Conservation (phyloP, 257 asterid genomes). For the Solanum virginianum region DNA sequence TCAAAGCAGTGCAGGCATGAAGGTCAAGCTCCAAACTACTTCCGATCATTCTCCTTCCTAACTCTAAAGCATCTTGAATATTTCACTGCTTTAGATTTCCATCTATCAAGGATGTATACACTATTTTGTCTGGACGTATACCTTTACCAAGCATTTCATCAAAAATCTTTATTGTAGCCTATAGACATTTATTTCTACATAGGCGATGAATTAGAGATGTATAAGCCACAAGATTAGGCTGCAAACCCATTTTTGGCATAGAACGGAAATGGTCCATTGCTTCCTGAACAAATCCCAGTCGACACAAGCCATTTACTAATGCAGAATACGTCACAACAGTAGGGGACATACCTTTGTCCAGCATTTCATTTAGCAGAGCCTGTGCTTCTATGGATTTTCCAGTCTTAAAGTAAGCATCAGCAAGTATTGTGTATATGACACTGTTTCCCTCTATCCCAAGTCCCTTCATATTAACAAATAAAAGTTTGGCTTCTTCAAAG, state of each 20-base stretch:
- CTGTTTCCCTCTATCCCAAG: too few species aligned
- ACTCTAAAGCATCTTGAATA: conserved; percentile 52
- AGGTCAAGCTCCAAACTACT: conserved; percentile 63
- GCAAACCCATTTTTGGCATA: conserved; percentile 41
- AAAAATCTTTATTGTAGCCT: conserved; percentile 53
- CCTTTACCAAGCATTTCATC: conserved; percentile 56
- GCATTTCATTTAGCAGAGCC: too few species aligned
- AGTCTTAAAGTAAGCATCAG: too few species aligned
- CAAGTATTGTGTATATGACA: too few species aligned
- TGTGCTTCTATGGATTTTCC: too few species aligned
- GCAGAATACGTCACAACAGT: conserved; percentile 52
- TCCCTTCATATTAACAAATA: too few species aligned
- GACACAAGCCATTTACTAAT: conserved; percentile 63
- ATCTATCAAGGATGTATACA: conserved; percentile 56
- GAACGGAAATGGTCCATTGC: conserved; percentile 41
- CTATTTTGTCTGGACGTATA: conserved; percentile 51
- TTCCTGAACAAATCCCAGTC: conserved; percentile 52
- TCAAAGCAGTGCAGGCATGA: conserved; percentile 63
- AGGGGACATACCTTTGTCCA: conserved; percentile 42
- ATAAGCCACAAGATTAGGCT: conserved; percentile 58
- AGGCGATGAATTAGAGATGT: conserved; percentile 70
- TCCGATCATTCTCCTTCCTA: conserved; percentile 47
- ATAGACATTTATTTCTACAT: conserved; percentile 39
- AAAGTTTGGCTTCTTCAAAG: too few species aligned
- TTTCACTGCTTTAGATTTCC: conserved; percentile 62